Percentiles rank a stretch among this genome's conserved stretches.
Evolutionary conservation across 306 rosid species (phyloP).

Genomic region (Acacia confusa): DNA sequence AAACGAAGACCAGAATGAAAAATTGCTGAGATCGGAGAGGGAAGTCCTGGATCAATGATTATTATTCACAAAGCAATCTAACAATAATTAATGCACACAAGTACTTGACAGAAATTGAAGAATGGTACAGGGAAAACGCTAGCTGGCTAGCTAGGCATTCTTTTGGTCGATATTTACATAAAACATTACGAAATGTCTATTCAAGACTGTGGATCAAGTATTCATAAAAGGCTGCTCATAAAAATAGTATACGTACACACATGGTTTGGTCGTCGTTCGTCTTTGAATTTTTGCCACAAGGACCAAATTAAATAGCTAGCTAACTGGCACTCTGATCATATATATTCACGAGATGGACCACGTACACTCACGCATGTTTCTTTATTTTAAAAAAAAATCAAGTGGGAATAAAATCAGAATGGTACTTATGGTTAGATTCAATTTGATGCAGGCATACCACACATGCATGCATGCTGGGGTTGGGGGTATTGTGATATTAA

Average conservation of each 20-base stretch:
- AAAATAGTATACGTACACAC: constrained; percentile 23
- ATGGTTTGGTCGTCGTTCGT: constrained; percentile 18
- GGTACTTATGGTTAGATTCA: constrained; percentile 19
- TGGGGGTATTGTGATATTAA: neutral
- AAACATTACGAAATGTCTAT: neutral
- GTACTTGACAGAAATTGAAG: constrained; percentile 7
- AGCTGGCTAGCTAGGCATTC: neutral
- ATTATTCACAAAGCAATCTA: neutral
- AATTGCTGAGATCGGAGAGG: neutral
- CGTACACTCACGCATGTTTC: constrained; percentile 7
- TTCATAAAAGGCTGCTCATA: constrained; percentile 22
- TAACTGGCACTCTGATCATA: neutral
- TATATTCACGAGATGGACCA: constrained; percentile 28
- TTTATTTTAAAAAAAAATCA: neutral
- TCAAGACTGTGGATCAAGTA: constrained; percentile 9
- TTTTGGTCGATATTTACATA: neutral
- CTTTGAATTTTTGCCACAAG: neutral
- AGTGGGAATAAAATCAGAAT: neutral
- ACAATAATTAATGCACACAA: neutral
- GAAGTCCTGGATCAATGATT: neutral
- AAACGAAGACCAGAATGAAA: neutral
- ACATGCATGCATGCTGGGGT: constrained; percentile 20
- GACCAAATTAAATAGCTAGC: neutral
- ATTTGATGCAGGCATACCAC: constrained; percentile 21
- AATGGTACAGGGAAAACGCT: neutral